Evolutionary conservation across 306 rosid species (phyloP).

Genomic region (Hylodesmum podocarpum): DNA sequence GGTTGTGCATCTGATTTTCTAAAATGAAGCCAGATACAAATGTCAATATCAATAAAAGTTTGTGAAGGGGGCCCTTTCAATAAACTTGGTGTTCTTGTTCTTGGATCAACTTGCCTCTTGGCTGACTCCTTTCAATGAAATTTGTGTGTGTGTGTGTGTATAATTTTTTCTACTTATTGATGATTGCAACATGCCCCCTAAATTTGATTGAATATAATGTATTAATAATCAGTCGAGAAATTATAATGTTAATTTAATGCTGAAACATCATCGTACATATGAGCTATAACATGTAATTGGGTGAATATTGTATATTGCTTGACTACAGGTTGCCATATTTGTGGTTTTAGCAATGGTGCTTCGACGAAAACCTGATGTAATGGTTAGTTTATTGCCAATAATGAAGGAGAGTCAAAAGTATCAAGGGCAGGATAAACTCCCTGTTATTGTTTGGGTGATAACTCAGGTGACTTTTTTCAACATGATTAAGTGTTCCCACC

Average conservation of each 20-base stretch:
- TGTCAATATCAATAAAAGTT: neutral
- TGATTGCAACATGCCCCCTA: neutral
- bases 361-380: conserved; percentile 48
- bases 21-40: neutral
- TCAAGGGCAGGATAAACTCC: conserved; percentile 51
- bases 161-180: neutral
- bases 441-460: conserved; percentile 44
- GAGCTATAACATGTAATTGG: neutral
- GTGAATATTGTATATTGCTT: neutral
- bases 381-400: conserved; percentile 45
- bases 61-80: neutral
- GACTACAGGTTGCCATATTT: conserved; percentile 54
- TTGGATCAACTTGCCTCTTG: neutral
- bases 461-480: conserved; percentile 44
- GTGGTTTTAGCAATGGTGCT: conserved; percentile 49
- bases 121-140: conserved; percentile 1
- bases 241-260: conserved; percentile 2
- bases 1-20: neutral
- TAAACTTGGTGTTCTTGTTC: conserved; percentile 2
- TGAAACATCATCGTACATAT: neutral
- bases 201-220: neutral
- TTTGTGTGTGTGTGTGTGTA: too few relatives aligned
- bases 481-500: neutral
- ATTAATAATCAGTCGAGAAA: neutral
- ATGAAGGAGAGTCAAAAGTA: conserved; percentile 41